Percentiles rank a stretch among this genome's conserved stretches.
Evolutionary conservation across 116 monocot genomes (phyloP).

Genomic region (Posidonia oceanica): DNA sequence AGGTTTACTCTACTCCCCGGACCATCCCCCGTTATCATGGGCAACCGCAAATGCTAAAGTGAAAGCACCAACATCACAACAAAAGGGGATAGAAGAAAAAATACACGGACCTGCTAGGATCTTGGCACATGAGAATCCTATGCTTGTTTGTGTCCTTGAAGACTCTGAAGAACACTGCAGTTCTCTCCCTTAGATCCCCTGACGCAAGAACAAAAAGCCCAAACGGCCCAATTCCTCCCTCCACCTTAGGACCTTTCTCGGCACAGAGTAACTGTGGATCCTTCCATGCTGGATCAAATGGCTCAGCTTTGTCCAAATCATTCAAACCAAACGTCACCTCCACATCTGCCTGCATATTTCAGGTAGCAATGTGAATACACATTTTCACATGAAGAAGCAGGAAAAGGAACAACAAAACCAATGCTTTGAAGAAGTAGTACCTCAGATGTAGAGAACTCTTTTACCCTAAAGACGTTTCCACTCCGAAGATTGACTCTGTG

Average conservation of each 20-base stretch:
- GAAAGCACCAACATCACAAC: too few species aligned
- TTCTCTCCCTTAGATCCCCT: conserved; percentile 15
- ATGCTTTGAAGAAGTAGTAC: conserved; percentile 9
- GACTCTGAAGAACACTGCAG: conserved; percentile 64
- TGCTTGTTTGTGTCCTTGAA: conserved; percentile 25
- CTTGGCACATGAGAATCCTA: conserved; percentile 66
- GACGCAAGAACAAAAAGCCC: conserved; percentile 60
- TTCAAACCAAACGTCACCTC: conserved; percentile 46
- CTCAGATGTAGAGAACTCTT: conserved; percentile 20
- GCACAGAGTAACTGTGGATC: conserved; percentile 40
- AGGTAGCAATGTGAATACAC: too few species aligned
- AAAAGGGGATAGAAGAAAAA: too few species aligned
- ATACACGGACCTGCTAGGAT: conserved; percentile 32
- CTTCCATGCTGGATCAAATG: conserved; percentile 24
- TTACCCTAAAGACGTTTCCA: conserved; percentile 21
- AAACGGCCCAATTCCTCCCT: conserved; percentile 55
- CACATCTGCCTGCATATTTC: conserved; percentile 46
- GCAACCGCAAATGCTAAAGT: too few species aligned
- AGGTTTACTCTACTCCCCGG: too few species aligned
- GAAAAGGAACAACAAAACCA: too few species aligned
- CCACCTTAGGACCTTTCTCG: conserved; percentile 15
- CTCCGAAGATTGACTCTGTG: conserved; percentile 5
- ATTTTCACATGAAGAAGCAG: too few species aligned
- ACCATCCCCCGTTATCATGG: too few species aligned
- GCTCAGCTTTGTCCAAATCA: conserved; percentile 44